A percentile compares a stretch with the other conserved stretches of the same genome.
phyloP scores from a whole-genome alignment of 2,329 filamentous ascomycete genomes.

The Podosphaera aphanis region DNA sequence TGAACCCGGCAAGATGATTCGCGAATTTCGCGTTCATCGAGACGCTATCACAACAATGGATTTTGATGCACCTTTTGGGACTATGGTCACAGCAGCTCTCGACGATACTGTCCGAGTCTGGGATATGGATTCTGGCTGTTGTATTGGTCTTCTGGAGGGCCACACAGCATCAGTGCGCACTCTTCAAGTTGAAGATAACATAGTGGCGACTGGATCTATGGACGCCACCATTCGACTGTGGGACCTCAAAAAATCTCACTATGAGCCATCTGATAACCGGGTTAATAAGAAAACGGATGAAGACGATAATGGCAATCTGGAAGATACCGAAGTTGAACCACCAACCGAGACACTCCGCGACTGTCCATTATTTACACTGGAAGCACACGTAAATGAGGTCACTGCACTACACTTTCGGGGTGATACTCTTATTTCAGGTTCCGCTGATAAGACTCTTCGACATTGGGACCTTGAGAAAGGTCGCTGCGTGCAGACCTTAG shows the following conservation, averaged over 20 bases:
- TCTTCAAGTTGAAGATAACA: constrained; percentile 84
- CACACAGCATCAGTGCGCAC: constrained; percentile 85
- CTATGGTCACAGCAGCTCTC: constrained; percentile 72
- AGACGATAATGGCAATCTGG: constrained; percentile 43
- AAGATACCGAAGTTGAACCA: constrained; percentile 44
- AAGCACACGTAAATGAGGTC: constrained; percentile 81
- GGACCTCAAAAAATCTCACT: constrained; percentile 77
- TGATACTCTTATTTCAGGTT: constrained; percentile 80
- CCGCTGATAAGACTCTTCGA: constrained; percentile 85
- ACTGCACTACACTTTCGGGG: constrained; percentile 81
- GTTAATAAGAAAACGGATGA: constrained; percentile 33
- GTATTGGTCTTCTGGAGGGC: constrained; percentile 76
- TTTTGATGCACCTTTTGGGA: constrained; percentile 93
- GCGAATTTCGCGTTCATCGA: constrained; percentile 68
- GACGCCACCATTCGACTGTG: constrained; percentile 87
- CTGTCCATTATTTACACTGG: constrained; percentile 68
- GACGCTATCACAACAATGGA: constrained; percentile 78
- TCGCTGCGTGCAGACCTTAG: constrained; percentile 89
- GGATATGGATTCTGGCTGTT: constrained; percentile 84
- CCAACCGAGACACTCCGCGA: constrained; percentile 66
- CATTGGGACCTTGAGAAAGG: constrained; percentile 97
- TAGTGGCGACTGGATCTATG: constrained; percentile 81
- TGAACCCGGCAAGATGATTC: constrained; percentile 68
- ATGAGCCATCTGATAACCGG: constrained; percentile 35
- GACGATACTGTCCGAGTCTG: constrained; percentile 90